Evolutionary conservation across 1,139 yeast genomes (phyloP), one percentile per base, ranked within the genome.

Genomic region (Saccharomycopsis hybrid): DNA sequence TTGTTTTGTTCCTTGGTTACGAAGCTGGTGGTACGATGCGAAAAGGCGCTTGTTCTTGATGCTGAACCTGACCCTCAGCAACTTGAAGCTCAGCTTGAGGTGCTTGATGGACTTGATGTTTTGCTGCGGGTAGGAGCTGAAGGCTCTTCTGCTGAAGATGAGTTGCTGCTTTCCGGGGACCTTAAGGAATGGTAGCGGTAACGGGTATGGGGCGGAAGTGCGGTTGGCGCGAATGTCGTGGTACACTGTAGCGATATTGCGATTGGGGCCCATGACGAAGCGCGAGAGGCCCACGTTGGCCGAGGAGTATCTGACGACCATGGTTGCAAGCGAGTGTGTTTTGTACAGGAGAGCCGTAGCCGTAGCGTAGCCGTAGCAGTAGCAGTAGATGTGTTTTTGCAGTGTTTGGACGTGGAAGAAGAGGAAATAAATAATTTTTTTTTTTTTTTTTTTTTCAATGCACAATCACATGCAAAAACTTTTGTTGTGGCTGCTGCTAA

Each of bases 261-360:
- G 11, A 37, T 46, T 42, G 5, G 42, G 44, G 25, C 47, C 50
- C 9, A 50, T 38, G 24, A 50, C 8, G 27, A 46, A 28, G 11
- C 47, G 27, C 7, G 53, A 39, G 5, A 50, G 39, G n/a, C 53
- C 53, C 7, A 43, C 43, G 36, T 43, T 50, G 11, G 44, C 46
- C 3, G 41, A 11, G 9, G 52, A 49, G 11, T 46, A 49, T 8
- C 49, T 28, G 5, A 49, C 48, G 13, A 49, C 52, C 52, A 49
- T 49, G 40, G 11, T 29, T 31, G 35, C 35, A 8, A 31, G 18
- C 18, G 18, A 18, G 18, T 18, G 18, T 18, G 18, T 18, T 18
- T 18, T 18, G 18, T 18, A 18, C 18, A 18, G 18, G 18, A 18
- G 18, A 18, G 18, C 18, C 18, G 18, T 18, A 18, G 18, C 18